A percentile compares a stretch with the other conserved stretches of the same genome.
Evolutionary conservation across 805 yeast species (phyloP).

Genomic region (Kodamaea sagamina): DNA sequence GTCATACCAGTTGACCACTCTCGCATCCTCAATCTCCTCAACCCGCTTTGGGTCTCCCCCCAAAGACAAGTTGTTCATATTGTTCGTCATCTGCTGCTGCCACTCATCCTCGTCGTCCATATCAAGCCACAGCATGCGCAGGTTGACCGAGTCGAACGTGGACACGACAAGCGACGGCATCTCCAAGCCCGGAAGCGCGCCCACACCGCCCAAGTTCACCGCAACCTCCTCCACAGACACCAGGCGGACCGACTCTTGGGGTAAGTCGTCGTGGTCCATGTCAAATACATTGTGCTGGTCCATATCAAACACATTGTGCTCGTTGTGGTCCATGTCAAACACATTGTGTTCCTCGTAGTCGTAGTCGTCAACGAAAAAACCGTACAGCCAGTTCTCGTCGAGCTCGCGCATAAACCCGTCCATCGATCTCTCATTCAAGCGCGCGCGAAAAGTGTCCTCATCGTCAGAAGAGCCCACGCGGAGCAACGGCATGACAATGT

Average conservation of each 20-base stretch:
- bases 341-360: constrained; percentile 27
- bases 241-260: constrained; percentile 1
- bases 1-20: constrained; percentile 11
- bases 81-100: constrained; percentile 10
- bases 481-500: constrained; percentile 44
- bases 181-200: neutral
- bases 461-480: constrained; percentile 36
- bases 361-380: constrained; percentile 47
- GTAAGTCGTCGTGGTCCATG: constrained; percentile 34
- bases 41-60: constrained; percentile 1
- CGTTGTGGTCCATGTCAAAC: constrained; percentile 39
- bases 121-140: constrained; percentile 38
- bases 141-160: constrained; percentile 22
- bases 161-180: constrained; percentile 36
- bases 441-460: constrained; percentile 10
- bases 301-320: constrained; percentile 37
- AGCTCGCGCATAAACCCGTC: constrained; percentile 31
- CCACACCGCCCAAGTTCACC: neutral
- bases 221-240: neutral
- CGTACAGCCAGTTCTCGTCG: constrained; percentile 34
- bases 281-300: constrained; percentile 36
- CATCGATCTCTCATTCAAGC: constrained; percentile 24
- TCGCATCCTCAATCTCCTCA: constrained; percentile 5
- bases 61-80: constrained; percentile 12
- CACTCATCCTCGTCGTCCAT: constrained; percentile 31